Base-by-base conservation (phyloP, 2,329 filamentous ascomycete species). In the Fusarium nelsonii region DNA sequence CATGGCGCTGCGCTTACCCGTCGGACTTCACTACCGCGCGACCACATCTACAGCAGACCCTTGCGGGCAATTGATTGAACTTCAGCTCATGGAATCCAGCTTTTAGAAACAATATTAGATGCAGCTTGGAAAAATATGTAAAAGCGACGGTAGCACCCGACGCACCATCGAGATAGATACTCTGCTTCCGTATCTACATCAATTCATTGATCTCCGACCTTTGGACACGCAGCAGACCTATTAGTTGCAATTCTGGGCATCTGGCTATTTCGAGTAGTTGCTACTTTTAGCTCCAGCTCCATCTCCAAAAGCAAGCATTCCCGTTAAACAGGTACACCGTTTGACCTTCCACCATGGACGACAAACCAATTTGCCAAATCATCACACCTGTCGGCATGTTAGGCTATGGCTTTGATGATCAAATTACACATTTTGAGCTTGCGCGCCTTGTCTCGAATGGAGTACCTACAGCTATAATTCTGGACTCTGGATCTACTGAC, bases 371-470 rank as follows among this genome's bases (percentile, higher is more conserved):
- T 10, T 63, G 61, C 5, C 61, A 64, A 11, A 83, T 85, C 43
- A 67, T 84, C 4, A 82, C 84, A 0, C 83, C 83, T 0, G 79
- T 84, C 15, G 83, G 81, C 32, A 85, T 84, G 81, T 72, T 85
- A 9, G 83, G 84, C 7, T 86, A 84, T 59, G 84, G 84, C 28
- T 81, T 84, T 46, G 73, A 81, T 51, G 77, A 79, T 32, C 63
- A 68, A 1, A 73, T 78, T 23, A 78, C 71, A 0, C 43, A 57
- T 0, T 23, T 60, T 1, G 74, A 74, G 5, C 71, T 81, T 1
- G 63, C 71, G 1, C 50, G 32, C 1, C 71, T 80, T 4, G 69
- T 74, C 1, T 54, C 74, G 15, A 78, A 57, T 1, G 74, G 73
- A 1, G 62, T 73, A 0, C 79, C 79, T 1, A 76, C 76, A 0